Base-by-base conservation (phyloP, 176 grass and related monocot species). In the Oryza longistaminata region DNA sequence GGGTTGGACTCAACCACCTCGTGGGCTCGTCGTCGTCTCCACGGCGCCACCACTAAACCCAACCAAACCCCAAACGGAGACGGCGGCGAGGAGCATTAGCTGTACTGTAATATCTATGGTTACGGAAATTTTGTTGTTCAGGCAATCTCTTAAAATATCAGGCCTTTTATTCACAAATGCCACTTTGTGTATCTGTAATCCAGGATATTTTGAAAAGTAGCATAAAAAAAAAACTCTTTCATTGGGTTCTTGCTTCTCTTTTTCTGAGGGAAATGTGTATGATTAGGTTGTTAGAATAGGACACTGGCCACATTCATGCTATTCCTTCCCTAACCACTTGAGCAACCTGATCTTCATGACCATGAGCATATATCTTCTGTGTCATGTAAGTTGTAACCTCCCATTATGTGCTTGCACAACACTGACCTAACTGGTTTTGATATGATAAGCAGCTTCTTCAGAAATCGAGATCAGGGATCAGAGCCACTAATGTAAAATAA, bases 261-360 rank as follows among this genome's bases (percentile, higher is more conserved):
- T 55, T 5, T 52, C 1, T 37, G 19, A 58, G 17, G 19, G 53
- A 58, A 58, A 75, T 70, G 42, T 83, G 69, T 75, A 87, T 80
- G 49, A 87, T 90, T 75, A 69, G 62, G 68, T 83, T 83, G 80
- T 83, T 90, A 75, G 75, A 79, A 62, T 49, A 87, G 12, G 82
- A 77, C 85, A 74, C 45, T 82, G 48, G 13, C 1, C 61, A 83
- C 69, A 69, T 74, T 85, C 74, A 62, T 74, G 66, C 21, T 78
- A 26, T 83, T 87, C 68, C 27, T 78, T 78, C 37, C 74, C 26
- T 87, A 69, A 74, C 68, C 11, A 82, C 83, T 73, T 79, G 49
- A 61, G 72, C 44, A 34, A 61, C 46, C 19, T 75, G 73, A 10
- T 74, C 73, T 74, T 73, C 43, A 86, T 82, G 73, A 82, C 58